Conservation (phyloP, 2,329 filamentous ascomycete species). For the Epichloe hybrida region DNA sequence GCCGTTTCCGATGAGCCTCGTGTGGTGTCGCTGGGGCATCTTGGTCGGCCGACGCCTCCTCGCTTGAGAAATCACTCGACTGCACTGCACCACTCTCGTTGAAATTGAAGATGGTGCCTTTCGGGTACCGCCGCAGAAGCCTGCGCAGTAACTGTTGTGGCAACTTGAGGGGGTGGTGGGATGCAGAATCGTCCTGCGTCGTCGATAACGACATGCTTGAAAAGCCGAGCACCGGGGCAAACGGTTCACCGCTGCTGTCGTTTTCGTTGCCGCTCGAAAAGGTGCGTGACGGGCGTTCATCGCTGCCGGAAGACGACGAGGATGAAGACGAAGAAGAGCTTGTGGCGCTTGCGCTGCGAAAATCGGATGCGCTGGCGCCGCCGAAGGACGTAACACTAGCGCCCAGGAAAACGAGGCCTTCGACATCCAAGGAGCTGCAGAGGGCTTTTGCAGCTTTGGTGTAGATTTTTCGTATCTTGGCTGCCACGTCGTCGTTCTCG, state of each 20-base stretch:
- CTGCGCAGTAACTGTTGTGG: slow-evolving; percentile 25
- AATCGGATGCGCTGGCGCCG: background rate
- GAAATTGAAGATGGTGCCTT: slow-evolving; percentile 33
- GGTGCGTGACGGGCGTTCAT: slow-evolving; percentile 8
- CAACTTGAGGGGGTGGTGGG: slow-evolving; percentile 11
- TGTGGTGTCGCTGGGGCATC: background rate
- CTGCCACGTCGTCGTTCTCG: background rate
- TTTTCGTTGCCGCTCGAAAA: background rate
- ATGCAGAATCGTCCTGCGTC: slow-evolving; percentile 15
- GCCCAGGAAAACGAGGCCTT: slow-evolving; percentile 1
- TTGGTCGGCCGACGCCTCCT: slow-evolving; percentile 7
- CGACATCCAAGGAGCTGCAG: background rate
- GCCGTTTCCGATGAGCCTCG: background rate
- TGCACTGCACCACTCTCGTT: slow-evolving; percentile 23
- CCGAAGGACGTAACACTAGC: background rate
- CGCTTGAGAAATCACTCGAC: slow-evolving; percentile 16
- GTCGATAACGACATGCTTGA: slow-evolving; percentile 19
- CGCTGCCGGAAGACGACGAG: slow-evolving; percentile 8
- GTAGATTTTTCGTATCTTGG: background rate
- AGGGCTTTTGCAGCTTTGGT: slow-evolving; percentile 1
- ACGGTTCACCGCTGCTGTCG: background rate
- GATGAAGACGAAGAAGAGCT: slow-evolving; percentile 8
- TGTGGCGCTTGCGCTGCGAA: slow-evolving; percentile 16
- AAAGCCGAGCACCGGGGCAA: slow-evolving; percentile 21
- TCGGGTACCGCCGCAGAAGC: slow-evolving; percentile 30